Conservation (phyloP, 129 eudicot genomes). For the Daucus carota region DH1_v3.0 NC_030381.2:34638501-34639000, state of each 20-base stretch:
- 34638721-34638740: neutral
- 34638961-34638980: too few species aligned
- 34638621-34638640: neutral
- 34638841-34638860: too few species aligned
- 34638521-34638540: neutral
- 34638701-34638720: neutral
- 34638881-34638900: too few species aligned
- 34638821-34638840: too few species aligned
- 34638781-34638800: neutral
- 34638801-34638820: too few species aligned
- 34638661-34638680: neutral
- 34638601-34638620: neutral
- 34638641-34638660: too few species aligned
- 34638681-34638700: neutral
- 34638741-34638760: neutral
- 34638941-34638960: too few species aligned
- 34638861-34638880: too few species aligned
- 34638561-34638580: neutral
- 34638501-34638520: neutral
- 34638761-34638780: neutral
- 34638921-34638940: too few species aligned
- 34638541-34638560: neutral
- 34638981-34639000: too few species aligned
- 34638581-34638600: slow-evolving; percentile 3
- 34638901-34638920: too few species aligned